Evolutionary conservation across 2,329 filamentous ascomycete genomes (phyloP).

Genomic region (Myriosclerotinia curreyana): DNA sequence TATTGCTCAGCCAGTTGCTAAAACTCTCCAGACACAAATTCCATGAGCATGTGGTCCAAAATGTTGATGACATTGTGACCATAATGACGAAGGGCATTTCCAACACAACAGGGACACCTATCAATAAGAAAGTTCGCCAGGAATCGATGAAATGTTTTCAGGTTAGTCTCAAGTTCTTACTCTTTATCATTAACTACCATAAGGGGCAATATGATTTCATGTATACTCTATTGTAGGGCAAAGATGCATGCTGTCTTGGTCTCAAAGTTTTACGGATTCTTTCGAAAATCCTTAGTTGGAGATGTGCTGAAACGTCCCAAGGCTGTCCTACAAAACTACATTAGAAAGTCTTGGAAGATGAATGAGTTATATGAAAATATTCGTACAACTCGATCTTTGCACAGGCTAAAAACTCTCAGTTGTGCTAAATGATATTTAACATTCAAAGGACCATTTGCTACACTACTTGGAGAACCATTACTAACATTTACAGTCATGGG

Average conservation of each 20-base stretch:
- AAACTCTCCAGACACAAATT: slow-evolving; percentile 42
- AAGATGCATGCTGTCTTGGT: not conserved
- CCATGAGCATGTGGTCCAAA: slow-evolving; percentile 51
- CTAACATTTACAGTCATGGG: slow-evolving; percentile 58
- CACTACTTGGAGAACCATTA: not conserved
- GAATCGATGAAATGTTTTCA: slow-evolving; percentile 61
- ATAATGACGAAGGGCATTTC: slow-evolving; percentile 46
- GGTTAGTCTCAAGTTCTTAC: slow-evolving; percentile 41
- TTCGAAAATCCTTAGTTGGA: not conserved
- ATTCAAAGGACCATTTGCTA: not conserved
- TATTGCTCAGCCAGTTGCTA: slow-evolving; percentile 20
- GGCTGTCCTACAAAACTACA: not conserved
- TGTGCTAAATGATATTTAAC: not conserved
- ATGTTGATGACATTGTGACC: slow-evolving; percentile 49
- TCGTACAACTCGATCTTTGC: not conserved
- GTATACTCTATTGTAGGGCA: not conserved
- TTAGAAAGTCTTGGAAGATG: not conserved
- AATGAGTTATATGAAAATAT: not conserved
- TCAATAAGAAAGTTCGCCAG: slow-evolving; percentile 46
- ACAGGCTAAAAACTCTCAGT: not conserved
- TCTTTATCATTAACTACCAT: not conserved
- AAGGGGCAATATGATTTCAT: not conserved
- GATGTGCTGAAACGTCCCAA: slow-evolving; percentile 9
- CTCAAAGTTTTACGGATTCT: not conserved
- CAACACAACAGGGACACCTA: slow-evolving; percentile 41